A percentile compares a stretch with the other conserved stretches of the same genome.
Conservation (phyloP, 352 stramenopile genomes). For the Pythium grandisporangium region DNA sequence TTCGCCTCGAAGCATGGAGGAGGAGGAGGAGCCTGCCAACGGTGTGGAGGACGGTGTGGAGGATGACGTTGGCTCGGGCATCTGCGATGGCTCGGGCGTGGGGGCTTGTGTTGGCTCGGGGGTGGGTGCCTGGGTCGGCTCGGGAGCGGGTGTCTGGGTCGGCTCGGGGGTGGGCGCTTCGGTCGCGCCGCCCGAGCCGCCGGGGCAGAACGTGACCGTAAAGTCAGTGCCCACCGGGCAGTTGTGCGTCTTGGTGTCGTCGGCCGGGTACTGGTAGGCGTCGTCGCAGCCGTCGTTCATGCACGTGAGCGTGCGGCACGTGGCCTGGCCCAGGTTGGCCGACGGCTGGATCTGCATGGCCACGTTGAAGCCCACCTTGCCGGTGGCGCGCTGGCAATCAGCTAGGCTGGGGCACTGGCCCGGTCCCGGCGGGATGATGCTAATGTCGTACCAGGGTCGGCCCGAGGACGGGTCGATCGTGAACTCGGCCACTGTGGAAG, state of each 20-base stretch:
- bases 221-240: conserved; percentile 44
- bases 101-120: not conserved
- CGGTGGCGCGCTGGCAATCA: conserved; percentile 29
- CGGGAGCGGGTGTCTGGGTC: conserved; percentile 11
- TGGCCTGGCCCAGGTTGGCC: conserved; percentile 25
- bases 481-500: conserved; percentile 52
- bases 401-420: conserved; percentile 39
- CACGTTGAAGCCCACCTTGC: conserved; percentile 59
- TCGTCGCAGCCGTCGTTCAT: conserved; percentile 39
- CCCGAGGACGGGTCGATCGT: conserved; percentile 11
- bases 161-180: conserved; percentile 11
- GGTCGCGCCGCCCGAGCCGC: conserved; percentile 18
- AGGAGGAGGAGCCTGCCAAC: not conserved
- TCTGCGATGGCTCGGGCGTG: not conserved
- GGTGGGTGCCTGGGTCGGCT: conserved; percentile 8
- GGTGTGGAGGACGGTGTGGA: too few relatives aligned
- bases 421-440: conserved; percentile 35
- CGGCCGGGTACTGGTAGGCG: conserved; percentile 47
- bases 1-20: not conserved
- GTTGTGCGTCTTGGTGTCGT: conserved; percentile 52
- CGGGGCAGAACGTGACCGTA: conserved; percentile 59
- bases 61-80: not conserved
- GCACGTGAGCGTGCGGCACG: conserved; percentile 35
- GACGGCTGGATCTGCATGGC: conserved; percentile 41
- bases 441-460: conserved; percentile 48